Evolutionary conservation across 2,329 filamentous ascomycete genomes (phyloP).

Genomic region (Talaromyces sp.): DNA sequence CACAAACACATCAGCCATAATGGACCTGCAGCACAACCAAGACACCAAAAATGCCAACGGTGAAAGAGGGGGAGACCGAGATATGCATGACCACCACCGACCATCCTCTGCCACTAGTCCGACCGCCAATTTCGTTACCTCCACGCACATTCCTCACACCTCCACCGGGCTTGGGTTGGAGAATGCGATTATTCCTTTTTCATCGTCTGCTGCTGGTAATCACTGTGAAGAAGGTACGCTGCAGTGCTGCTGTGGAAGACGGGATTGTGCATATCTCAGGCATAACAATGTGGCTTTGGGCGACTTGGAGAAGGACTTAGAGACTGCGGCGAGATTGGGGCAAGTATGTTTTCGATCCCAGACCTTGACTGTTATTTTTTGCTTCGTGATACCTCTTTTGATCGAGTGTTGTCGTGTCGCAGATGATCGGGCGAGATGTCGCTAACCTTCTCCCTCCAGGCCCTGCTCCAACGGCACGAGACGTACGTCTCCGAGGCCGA

Average conservation of each 20-base stretch:
- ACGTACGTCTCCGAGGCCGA: slow-evolving; percentile 91
- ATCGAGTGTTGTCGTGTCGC: not conserved
- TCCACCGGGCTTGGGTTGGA: not conserved
- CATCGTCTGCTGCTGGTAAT: not conserved
- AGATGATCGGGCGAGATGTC: slow-evolving; percentile 14
- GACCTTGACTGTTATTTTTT: slow-evolving; percentile 14
- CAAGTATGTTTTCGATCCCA: slow-evolving; percentile 58
- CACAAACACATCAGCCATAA: not conserved
- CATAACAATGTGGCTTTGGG: slow-evolving; percentile 76
- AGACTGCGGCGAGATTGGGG: slow-evolving; percentile 79
- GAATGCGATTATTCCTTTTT: slow-evolving; percentile 11
- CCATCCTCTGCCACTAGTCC: not conserved
- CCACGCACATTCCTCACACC: slow-evolving; percentile 13
- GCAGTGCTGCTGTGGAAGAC: slow-evolving; percentile 79
- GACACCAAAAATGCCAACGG: slow-evolving; percentile 5
- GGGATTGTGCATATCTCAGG: slow-evolving; percentile 73
- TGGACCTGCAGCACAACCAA: slow-evolving; percentile 10
- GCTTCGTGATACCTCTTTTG: slow-evolving; percentile 19
- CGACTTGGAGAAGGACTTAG: slow-evolving; percentile 81
- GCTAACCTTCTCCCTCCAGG: slow-evolving; percentile 77
- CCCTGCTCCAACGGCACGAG: slow-evolving; percentile 86
- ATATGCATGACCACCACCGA: not conserved
- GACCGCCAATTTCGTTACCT: not conserved
- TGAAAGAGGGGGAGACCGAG: not conserved
- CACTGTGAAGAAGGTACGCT: slow-evolving; percentile 18